These are phyloP conservation scores for Hyphopichia burtonii DNA, from an alignment of 1,139 yeast genomes.

Conservation along the genomic window DNA sequence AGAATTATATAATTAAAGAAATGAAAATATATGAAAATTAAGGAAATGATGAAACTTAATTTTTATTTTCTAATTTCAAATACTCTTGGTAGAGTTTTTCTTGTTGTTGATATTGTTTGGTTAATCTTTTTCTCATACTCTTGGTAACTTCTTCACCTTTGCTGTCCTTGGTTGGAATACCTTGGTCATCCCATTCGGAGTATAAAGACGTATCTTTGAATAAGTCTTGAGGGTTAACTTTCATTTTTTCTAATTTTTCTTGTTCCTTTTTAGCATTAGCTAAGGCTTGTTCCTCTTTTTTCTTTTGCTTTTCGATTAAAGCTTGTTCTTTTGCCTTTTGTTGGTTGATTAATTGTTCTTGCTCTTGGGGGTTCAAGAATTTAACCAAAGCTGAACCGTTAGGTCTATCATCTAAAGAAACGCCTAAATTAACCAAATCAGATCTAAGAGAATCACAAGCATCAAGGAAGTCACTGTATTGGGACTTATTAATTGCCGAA, in stretches of 20 bases:
- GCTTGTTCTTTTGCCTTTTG: conserved; percentile 62
- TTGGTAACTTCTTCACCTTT: conserved; percentile 88
- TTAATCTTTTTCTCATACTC: conserved; percentile 78
- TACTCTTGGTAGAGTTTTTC: conserved; percentile 78
- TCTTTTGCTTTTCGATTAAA: conserved; percentile 37
- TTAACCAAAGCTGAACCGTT: conserved; percentile 80
- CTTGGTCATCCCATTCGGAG: conserved; percentile 79
- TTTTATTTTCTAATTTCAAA: conserved; percentile 15
- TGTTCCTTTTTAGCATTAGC: conserved; percentile 58
- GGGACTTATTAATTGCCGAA: conserved; percentile 67
- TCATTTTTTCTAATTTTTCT: conserved; percentile 69
- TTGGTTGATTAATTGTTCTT: conserved; percentile 58
- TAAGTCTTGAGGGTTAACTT: conserved; percentile 67
- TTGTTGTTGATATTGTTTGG: conserved; percentile 76
- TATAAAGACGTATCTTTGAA: conserved; percentile 59
- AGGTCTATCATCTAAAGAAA: conserved; percentile 85
- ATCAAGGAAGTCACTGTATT: conserved; percentile 52
- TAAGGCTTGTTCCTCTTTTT: conserved; percentile 38
- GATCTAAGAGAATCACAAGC: conserved; percentile 41
- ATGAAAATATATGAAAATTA: no score
- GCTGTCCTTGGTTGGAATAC: conserved; percentile 74
- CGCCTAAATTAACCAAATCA: conserved; percentile 72
- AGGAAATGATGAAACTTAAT: background rate
- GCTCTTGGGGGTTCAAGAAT: conserved; percentile 69
- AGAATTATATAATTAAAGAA: no score